These are phyloP conservation scores for Petunia secreta DNA, from an alignment of 257 asterid genomes.

Conservation along the genomic window DNA sequence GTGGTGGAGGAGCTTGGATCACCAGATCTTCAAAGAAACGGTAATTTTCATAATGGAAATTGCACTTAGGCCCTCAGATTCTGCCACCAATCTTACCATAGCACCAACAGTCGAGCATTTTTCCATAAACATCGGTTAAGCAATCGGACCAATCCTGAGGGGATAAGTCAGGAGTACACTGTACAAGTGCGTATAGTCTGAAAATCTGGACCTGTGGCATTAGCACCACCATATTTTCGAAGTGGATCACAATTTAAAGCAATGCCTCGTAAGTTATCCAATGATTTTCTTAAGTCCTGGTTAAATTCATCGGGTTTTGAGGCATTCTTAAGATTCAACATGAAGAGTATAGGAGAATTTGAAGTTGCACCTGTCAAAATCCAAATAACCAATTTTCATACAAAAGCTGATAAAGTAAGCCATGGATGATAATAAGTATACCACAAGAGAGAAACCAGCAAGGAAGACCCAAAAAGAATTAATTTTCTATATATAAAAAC, in stretches of 20 bases:
- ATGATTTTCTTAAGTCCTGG: not conserved
- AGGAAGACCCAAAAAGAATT: no score
- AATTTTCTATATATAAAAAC: no score
- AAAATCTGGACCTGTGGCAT: not conserved
- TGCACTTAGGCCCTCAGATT: conserved; percentile 27
- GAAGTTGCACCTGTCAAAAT: not conserved
- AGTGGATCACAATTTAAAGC: conserved; percentile 15
- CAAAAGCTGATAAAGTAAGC: no score
- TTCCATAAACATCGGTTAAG: not conserved
- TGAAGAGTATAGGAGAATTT: not conserved
- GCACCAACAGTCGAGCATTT: conserved; percentile 6
- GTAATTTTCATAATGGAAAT: conserved; percentile 12
- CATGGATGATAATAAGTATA: no score
- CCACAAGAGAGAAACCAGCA: no score
- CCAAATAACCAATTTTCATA: no score
- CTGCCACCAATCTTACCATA: conserved; percentile 11
- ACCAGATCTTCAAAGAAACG: not conserved
- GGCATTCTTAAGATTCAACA: not conserved
- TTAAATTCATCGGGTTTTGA: conserved; percentile 8
- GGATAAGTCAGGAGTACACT: conserved; percentile 44
- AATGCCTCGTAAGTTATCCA: not conserved
- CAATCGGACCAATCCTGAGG: conserved; percentile 25
- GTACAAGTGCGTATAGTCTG: conserved; percentile 27
- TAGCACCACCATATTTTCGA: conserved; percentile 29
- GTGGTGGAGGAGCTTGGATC: not conserved